A percentile compares a stretch with the other conserved stretches of the same genome.
phyloP scores from a whole-genome alignment of 495 filamentous ascomycete genomes.

The Acidomyces sp. region DNA sequence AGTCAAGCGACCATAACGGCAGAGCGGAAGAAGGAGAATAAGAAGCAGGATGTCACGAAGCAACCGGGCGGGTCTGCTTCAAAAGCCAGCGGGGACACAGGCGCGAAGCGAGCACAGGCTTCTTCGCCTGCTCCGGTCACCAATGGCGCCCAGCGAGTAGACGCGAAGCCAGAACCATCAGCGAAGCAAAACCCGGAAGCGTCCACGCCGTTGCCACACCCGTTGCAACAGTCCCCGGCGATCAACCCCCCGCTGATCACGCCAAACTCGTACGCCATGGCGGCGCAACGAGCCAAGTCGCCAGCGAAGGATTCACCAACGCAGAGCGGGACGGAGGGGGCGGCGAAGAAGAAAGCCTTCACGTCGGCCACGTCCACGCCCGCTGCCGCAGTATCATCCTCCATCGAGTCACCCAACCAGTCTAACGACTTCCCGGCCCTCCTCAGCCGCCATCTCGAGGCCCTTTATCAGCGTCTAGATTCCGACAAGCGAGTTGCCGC shows the following conservation, averaged over 20 bases:
- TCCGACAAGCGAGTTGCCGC: constrained; percentile 52
- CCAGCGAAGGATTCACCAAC: constrained; percentile 6
- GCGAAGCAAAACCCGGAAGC: constrained; percentile 46
- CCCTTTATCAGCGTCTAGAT: constrained; percentile 47
- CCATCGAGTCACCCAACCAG: background rate
- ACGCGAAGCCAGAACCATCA: constrained; percentile 25
- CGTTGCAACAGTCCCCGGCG: constrained; percentile 9
- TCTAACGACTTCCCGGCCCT: constrained; percentile 40
- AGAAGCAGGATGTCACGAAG: constrained; percentile 23
- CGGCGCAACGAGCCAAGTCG: constrained; percentile 8
- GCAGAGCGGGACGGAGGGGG: background rate
- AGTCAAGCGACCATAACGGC: constrained; percentile 30
- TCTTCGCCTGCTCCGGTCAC: constrained; percentile 29
- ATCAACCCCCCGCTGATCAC: constrained; percentile 15
- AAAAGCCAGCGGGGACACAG: constrained; percentile 20
- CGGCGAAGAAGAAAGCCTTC: background rate
- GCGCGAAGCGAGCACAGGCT: constrained; percentile 27
- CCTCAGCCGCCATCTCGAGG: constrained; percentile 44
- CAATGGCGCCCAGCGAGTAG: constrained; percentile 21
- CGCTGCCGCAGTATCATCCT: background rate
- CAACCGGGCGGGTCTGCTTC: constrained; percentile 1
- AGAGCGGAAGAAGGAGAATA: constrained; percentile 28
- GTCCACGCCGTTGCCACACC: constrained; percentile 22
- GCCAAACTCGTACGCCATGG: constrained; percentile 12
- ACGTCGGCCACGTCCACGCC: background rate